These are phyloP conservation scores for Brassica incana DNA, from an alignment of 345 rosid species.

Conservation along the genomic window DNA sequence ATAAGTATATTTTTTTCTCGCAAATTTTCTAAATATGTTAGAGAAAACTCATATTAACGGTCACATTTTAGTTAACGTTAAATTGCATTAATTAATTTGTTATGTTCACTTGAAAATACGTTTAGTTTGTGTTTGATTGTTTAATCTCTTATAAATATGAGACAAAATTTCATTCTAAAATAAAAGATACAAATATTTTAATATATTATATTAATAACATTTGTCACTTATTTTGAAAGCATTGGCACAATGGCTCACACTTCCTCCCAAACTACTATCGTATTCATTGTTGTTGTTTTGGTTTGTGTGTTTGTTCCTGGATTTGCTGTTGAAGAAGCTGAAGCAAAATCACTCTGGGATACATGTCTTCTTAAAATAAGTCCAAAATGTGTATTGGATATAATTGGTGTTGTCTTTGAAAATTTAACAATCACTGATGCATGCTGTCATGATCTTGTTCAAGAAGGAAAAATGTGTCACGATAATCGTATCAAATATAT, in stretches of 20 bases:
- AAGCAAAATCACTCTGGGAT: neutral
- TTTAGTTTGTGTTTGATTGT: too few species aligned
- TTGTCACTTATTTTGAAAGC: neutral
- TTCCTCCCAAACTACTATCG: neutral
- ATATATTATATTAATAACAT: too few species aligned
- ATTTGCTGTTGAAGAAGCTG: neutral
- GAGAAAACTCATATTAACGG: too few species aligned
- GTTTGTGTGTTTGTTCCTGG: neutral
- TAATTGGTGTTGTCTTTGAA: neutral
- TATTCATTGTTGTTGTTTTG: neutral
- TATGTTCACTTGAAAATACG: too few species aligned
- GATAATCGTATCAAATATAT: neutral
- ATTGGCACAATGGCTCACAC: neutral
- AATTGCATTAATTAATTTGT: too few species aligned
- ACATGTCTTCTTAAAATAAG: neutral
- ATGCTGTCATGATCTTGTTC: neutral
- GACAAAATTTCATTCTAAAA: too few species aligned
- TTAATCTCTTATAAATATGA: too few species aligned
- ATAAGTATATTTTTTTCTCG: too few species aligned
- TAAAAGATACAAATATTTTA: too few species aligned
- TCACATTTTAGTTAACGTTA: too few species aligned
- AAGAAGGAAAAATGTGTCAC: constrained; percentile 1
- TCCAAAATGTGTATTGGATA: neutral
- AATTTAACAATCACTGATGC: neutral
- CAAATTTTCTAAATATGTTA: too few species aligned